A percentile compares a stretch with the other conserved stretches of the same genome.
Conservation (phyloP, 2,329 filamentous ascomycete species). For the Botrytis aclada region DNA sequence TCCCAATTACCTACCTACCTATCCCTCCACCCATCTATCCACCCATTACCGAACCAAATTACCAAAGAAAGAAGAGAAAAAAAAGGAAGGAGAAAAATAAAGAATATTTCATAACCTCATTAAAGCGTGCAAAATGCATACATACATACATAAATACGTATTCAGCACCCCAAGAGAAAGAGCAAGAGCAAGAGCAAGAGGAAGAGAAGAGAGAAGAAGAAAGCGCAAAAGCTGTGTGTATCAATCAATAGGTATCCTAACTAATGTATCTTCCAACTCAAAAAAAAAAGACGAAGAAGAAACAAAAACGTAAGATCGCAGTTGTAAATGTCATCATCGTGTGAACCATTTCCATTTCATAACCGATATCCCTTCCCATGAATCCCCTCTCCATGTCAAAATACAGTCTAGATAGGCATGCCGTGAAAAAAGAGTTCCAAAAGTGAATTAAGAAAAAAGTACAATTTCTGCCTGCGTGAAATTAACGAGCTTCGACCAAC, state of each 20-base stretch:
- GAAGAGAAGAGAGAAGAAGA: neutral
- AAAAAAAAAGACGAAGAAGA: neutral
- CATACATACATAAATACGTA: no score
- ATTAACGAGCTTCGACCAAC: neutral
- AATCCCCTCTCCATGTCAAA: constrained; percentile 2
- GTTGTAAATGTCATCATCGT: neutral
- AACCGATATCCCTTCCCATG: constrained; percentile 7
- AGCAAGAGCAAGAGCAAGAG: neutral
- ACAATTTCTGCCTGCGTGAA: neutral
- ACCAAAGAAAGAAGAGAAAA: neutral
- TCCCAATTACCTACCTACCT: neutral
- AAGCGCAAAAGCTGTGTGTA: neutral
- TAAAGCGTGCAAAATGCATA: neutral
- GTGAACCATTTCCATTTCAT: neutral
- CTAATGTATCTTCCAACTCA: neutral
- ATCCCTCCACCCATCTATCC: neutral
- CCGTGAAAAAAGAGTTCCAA: neutral
- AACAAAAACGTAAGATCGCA: neutral
- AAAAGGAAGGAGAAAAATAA: neutral
- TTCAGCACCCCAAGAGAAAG: neutral
- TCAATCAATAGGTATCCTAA: neutral
- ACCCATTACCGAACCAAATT: neutral
- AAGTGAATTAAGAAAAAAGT: neutral
- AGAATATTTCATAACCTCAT: neutral
- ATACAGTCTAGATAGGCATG: constrained; percentile 12